Conservation (phyloP, 371 early-diverging fungal species). For the Apophysomyces ossiformis region DNA sequence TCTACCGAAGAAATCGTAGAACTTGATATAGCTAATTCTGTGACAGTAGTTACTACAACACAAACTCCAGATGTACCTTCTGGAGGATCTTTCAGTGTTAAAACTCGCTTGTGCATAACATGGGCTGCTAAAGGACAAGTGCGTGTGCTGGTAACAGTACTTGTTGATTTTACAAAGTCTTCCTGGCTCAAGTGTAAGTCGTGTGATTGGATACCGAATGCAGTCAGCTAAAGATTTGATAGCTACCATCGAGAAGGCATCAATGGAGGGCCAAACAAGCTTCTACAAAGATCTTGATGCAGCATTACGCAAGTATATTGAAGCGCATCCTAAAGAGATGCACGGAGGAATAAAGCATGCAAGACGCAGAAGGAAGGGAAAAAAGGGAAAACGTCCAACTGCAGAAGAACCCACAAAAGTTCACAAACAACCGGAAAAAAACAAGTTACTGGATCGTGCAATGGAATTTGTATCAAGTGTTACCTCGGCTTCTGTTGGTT, state of each 20-base stretch:
- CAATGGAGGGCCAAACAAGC: conserved; percentile 64
- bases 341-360: conserved; percentile 1
- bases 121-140: conserved; percentile 73
- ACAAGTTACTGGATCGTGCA: background rate
- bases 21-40: conserved; percentile 61
- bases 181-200: conserved; percentile 76
- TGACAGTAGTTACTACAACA: conserved; percentile 66
- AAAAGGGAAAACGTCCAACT: conserved; percentile 1
- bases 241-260: conserved; percentile 74
- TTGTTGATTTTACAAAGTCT: conserved; percentile 73
- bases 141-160: conserved; percentile 69
- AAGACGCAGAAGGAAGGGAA: background rate
- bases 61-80: conserved; percentile 89
- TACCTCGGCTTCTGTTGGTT: conserved; percentile 8
- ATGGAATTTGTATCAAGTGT: background rate
- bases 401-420: background rate
- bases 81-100: conserved; percentile 76
- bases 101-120: conserved; percentile 81
- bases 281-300: conserved; percentile 63
- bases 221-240: conserved; percentile 9
- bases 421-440: background rate
- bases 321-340: conserved; percentile 14
- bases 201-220: background rate
- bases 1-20: conserved; percentile 63
- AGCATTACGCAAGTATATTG: conserved; percentile 59